Evolutionary conservation across 148 eudicot genomes (phyloP), one percentile per base, ranked within the genome.

Genomic region (Silene latifolia): DNA sequence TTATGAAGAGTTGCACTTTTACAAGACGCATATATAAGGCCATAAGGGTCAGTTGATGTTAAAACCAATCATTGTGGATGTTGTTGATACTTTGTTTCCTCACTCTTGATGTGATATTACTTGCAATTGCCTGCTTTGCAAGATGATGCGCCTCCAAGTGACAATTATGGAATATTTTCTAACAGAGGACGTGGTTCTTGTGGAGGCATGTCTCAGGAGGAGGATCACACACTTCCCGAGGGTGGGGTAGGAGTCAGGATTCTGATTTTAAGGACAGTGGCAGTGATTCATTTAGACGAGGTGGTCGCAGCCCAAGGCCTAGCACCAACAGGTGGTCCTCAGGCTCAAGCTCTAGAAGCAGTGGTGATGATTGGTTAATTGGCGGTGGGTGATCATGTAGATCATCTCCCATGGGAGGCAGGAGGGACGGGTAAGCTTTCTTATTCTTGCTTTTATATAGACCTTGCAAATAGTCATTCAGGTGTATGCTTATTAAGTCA

Each of bases 61-160:
- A 4, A 32, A 32, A 4, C 35, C 5, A 32, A 32, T 32, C 35
- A 32, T 32, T 32, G 35, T 32, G 35, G 35, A 32, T 32, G 44
- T 39, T 39, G 44, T 39, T 39, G 44, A 18, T n/a, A 9, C 7
- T 18, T 47, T 24, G 51, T 71, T 60, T 72, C 48, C 48, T 75
- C 29, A 61, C 51, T 65, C 63, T 32, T 42, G n/a, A 39, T 63
- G 18, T 25, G 25, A 19, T 82, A 65, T 79, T 58, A 47, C 74
- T 48, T 86, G 82, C 90, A 95, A 97, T 79, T 95, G 87, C 98
- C 98, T 76, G 82, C 96, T 61, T 81, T 95, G 87, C 97, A 95
- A 90, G 98, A 95, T 65, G 93, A 95, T 76, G 97, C 87, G 44
- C 98, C 96, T 32, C 75, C 93, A 69, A 74, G 88, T 73, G 98